Evolutionary conservation across 768 basidiomycete genomes (phyloP).

Genomic region (Mycena galopus): DNA sequence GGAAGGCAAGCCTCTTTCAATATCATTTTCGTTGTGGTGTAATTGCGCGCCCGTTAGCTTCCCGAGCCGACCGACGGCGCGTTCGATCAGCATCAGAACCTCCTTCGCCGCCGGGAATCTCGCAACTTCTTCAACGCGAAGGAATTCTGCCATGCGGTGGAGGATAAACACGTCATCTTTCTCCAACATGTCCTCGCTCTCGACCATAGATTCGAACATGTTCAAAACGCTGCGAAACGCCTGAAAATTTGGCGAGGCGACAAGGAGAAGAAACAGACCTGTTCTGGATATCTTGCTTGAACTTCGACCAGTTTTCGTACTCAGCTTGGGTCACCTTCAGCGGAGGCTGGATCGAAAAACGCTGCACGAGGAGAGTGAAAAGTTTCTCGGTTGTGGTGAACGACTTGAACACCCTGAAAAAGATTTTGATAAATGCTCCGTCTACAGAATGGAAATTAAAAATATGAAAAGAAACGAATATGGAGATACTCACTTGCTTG

Average conservation of each 20-base stretch:
- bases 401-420: constrained; percentile 96
- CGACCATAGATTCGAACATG: constrained; percentile 90
- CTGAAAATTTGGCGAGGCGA: neutral
- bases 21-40: constrained; percentile 67
- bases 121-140: constrained; percentile 73
- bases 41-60: constrained; percentile 9
- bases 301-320: constrained; percentile 80
- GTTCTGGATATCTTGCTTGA: constrained; percentile 88
- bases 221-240: constrained; percentile 80
- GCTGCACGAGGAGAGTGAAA: constrained; percentile 83
- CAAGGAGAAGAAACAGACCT: constrained; percentile 66
- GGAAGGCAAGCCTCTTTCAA: constrained; percentile 75
- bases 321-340: constrained; percentile 71
- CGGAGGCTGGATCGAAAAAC: constrained; percentile 86
- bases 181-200: constrained; percentile 85
- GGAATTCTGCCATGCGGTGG: constrained; percentile 85
- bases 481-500: constrained; percentile 72
- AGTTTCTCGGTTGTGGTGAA: constrained; percentile 89
- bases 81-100: constrained; percentile 79
- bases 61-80: constrained; percentile 69
- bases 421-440: constrained; percentile 85
- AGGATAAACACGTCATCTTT: constrained; percentile 89
- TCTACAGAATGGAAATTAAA: constrained; percentile 57
- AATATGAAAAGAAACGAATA: constrained; percentile 17
- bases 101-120: constrained; percentile 81